Base-by-base conservation (phyloP, 2,329 filamentous ascomycete genomes). In the Clonostachys rosea region DNA sequence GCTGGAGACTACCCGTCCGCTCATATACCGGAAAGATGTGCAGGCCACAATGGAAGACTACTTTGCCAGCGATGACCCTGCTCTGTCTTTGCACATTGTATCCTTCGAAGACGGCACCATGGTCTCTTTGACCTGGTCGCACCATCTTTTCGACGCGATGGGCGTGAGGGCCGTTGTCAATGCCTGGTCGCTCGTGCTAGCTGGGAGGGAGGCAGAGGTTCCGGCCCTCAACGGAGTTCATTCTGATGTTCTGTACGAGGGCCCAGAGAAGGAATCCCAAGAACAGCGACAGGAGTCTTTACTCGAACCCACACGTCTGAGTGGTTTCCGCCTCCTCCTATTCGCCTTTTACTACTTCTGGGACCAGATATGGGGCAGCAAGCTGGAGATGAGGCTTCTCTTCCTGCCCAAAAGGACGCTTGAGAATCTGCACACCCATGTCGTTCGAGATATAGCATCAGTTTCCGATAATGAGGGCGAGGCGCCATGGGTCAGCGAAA, bases 61-160 rank as follows among this genome's bases (percentile, higher is more conserved):
- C 49, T 43, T 74, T 12, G 54, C 57, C 40, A 50, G 55, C 6
- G 74, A 78, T 53, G 57, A 53, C n/a, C 75, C 75, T 1, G 69
- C 73, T 52, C 55, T 80, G 5, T 65, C 66, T 5, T 57, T 80
- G 5, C 72, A 76, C 50, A 60, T 79, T 40, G 66, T 69, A 4
- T 66, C 67, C 0, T 80, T 81, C 54, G 55, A 53, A 4, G 70
- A 81, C 48, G 70, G 72, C 0, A 81, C 77, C 0, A 55, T 80
- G 0, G 60, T 81, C 2, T 63, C 65, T 0, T 50, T 80, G 1
- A 59, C 61, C 2, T 76, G 66, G 59, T 67, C 71, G 3, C 78
- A 81, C 54, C 69, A 67, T 0, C 55, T 77, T 6, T 67, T 70
- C 47, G 76, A 79, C 50, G 70, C 63, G 5, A 63, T 74, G 52